Evolutionary conservation across 495 filamentous ascomycete genomes (phyloP).

Genomic region (Corynascus novoguineensis): DNA sequence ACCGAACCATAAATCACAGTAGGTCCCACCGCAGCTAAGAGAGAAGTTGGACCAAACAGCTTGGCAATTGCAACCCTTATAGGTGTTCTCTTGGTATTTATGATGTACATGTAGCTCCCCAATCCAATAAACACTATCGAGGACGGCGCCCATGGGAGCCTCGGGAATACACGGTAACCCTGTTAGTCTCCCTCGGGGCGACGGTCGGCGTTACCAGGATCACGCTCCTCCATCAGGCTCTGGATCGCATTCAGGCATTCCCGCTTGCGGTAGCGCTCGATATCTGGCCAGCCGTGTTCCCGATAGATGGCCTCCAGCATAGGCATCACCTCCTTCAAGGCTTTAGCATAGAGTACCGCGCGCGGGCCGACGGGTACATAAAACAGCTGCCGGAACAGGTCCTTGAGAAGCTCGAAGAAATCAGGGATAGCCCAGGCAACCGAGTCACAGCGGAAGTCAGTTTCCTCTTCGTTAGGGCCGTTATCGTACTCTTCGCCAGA

Average conservation of each 20-base stretch:
- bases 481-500: conserved; percentile 16
- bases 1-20: too few species aligned
- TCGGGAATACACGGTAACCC: too few species aligned
- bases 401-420: conserved; percentile 23
- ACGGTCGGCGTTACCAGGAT: too few species aligned
- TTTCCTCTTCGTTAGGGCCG: conserved; percentile 13
- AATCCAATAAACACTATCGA: too few species aligned
- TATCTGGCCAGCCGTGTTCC: conserved; percentile 21
- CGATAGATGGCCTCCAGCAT: conserved; percentile 15
- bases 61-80: too few species aligned
- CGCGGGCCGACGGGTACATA: conserved; percentile 5
- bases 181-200: too few species aligned
- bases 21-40: too few species aligned
- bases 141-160: too few species aligned
- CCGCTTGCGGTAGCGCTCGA: conserved; percentile 18
- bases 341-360: background rate
- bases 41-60: too few species aligned
- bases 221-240: too few species aligned
- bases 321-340: background rate
- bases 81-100: too few species aligned
- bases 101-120: too few species aligned
- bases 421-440: conserved; percentile 16
- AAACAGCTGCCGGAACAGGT: conserved; percentile 13
- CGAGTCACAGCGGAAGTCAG: conserved; percentile 13
- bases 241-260: conserved; percentile 13